phyloP scores from a whole-genome alignment of 2,329 filamentous ascomycete species.

The Periconia sp. region DNA sequence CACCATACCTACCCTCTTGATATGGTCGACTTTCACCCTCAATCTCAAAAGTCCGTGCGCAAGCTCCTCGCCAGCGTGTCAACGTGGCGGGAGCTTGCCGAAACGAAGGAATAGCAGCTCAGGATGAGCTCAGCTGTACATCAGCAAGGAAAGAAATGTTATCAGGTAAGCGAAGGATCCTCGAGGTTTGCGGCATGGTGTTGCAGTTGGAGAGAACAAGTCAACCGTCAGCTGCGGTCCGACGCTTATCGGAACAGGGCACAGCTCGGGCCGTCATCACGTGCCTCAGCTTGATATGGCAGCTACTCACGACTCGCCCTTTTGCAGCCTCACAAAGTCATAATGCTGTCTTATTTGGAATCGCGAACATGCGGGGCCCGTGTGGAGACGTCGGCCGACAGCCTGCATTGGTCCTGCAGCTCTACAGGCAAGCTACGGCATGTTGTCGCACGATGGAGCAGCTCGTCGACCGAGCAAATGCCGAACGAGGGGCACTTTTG shows the following conservation, averaged over 20 bases:
- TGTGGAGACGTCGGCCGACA: too few relatives aligned
- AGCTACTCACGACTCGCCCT: too few relatives aligned
- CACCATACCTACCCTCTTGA: too few relatives aligned
- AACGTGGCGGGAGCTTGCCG: slow-evolving; percentile 11
- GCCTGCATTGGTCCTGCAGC: too few relatives aligned
- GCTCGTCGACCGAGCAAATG: slow-evolving; percentile 2
- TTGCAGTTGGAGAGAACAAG: slow-evolving; percentile 6
- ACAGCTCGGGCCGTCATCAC: slow-evolving; percentile 10
- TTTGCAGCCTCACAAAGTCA: too few relatives aligned
- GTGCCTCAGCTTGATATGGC: slow-evolving; percentile 3
- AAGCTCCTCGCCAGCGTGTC: too few relatives aligned
- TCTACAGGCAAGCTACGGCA: too few relatives aligned
- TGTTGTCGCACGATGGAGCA: too few relatives aligned
- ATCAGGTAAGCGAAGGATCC: slow-evolving; percentile 1
- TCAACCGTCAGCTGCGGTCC: not conserved
- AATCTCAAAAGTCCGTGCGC: too few relatives aligned
- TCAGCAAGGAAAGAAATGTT: not conserved
- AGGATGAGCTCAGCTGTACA: slow-evolving; percentile 6
- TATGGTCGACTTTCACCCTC: too few relatives aligned
- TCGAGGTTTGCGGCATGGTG: slow-evolving; percentile 13
- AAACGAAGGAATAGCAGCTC: not conserved
- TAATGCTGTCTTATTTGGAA: too few relatives aligned
- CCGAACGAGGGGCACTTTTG: not conserved
- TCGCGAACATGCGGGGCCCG: too few relatives aligned
- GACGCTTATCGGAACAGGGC: not conserved